Base-by-base conservation (phyloP, 768 basidiomycete genomes). In the Leccinum arenicola region DNA sequence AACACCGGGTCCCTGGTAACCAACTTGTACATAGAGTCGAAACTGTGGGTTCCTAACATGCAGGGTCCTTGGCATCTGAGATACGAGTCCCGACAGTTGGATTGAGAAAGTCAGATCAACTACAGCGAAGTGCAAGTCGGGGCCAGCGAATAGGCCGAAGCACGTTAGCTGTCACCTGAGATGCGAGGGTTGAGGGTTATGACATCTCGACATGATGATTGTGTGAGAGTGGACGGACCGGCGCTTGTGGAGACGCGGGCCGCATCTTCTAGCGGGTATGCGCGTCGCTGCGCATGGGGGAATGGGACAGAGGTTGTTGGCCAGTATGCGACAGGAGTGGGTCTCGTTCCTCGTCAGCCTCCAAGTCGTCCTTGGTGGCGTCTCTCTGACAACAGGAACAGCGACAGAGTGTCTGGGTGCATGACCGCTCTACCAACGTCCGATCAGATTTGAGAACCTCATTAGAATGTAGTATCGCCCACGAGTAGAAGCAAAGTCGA, bases 401-500 rank as follows among this genome's bases (percentile, higher is more conserved):
- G 11, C 40, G 52, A 56, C 72, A 72, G 12, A 74, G 3, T 0
- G 61, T 62, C 62, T 68, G 64, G 2, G 72, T 70, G 9, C 66
- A 72, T 17, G 56, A 12, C 17, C 57, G 70, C 55, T 58, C 72
- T 72, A n/a, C 9, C 7, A 15, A 11, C 1, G 1, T 29, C 7
- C 3, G 27, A 17, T 57, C 27, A 15, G 23, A 10, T 43, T 19
- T 31, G 10, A 29, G 31, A 5, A 21, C 3, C 0, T 0, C 6
- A 12, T 50, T 23, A 7, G 1, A 14, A 12, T 15, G 6, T 1
- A 21, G 11, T 23, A 54, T 15, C 3, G 48, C 71, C 57, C 52
- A 72, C 71, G 63, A 4, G 64, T 25, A 33, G 73, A 69, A 1
- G 17, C 1, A 12, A 70, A 60, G 49, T 73, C 70, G 43, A 60